phyloP scores from a whole-genome alignment of 495 filamentous ascomycete genomes.

The Chaetomium fimeti region DNA sequence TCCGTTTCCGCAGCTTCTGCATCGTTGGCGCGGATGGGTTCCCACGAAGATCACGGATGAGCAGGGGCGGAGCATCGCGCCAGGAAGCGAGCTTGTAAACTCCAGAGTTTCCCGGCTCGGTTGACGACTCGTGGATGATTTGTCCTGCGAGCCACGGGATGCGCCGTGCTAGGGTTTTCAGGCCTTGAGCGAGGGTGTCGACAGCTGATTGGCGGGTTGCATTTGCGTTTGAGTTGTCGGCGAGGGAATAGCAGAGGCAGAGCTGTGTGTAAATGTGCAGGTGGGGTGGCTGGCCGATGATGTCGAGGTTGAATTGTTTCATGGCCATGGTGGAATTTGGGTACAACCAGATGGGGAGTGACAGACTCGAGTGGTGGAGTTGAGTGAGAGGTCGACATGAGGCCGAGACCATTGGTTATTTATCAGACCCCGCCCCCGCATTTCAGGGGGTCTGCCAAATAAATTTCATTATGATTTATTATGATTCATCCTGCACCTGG shows the following conservation, averaged over 20 bases:
- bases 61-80: conserved; percentile 37
- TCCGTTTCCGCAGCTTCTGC: conserved; percentile 40
- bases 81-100: conserved; percentile 42
- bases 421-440: too few relatives aligned
- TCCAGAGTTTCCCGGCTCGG: conserved; percentile 46
- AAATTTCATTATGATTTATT: too few relatives aligned
- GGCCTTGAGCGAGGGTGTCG: conserved; percentile 9
- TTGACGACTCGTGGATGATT: too few relatives aligned
- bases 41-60: conserved; percentile 45
- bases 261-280: conserved; percentile 4
- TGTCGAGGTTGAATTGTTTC: conserved; percentile 12
- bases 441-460: too few relatives aligned
- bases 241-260: neutral
- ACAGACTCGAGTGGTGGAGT: too few relatives aligned
- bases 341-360: too few relatives aligned
- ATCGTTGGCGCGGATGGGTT: conserved; percentile 43
- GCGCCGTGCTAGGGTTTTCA: conserved; percentile 25
- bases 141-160: conserved; percentile 55
- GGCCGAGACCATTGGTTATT: too few relatives aligned
- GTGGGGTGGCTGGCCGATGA: neutral
- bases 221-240: neutral
- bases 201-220: neutral
- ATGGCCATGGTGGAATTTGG: too few relatives aligned
- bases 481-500: too few relatives aligned
- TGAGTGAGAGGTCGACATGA: too few relatives aligned